Evolutionary conservation across 805 yeast genomes (phyloP), one percentile per base, ranked within the genome.

Genomic region (Pichia rugopelliculosa): DNA sequence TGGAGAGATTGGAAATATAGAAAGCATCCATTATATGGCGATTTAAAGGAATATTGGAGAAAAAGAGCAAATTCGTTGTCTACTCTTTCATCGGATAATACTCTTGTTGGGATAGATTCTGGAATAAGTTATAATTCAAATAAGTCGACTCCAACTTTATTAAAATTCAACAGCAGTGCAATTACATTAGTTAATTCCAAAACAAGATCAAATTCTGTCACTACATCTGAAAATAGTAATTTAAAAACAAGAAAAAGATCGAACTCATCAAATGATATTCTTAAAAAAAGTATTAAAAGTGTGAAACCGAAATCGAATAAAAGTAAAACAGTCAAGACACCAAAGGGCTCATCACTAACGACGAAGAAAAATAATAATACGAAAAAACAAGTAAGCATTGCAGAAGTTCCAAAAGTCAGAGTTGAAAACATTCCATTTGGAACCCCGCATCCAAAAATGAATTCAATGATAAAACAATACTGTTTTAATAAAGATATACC

Each of bases 1-100:
- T 88, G 96, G 96, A 74, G 96, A 60, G 96, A 88, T 62, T 88
- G 96, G 95, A 84, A 87, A 58, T 82, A 75, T 57, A 74, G 87
- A 52, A 76, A 75, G 44, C 89, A 84, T 63, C 87, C 91, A 1
- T 61, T 85, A 33, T 83, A 82, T 58, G 64, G 67, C 0, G 44
- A 45, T 44, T 18, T 44, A 4, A 41, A 46, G 22, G 27, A 17
- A 26, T 15, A 17, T n/a, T 37, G 41, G 36, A 44, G 39, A 44
- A 50, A 36, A 39, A 53, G 42, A n/a, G 39, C 47, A 8, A 42
- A 36, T 34, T 40, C 50, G 0, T 21, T 33, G 1, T 49, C 54
- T 1, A 42, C 54, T 1, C 18, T 42, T 9, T n/a, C 43, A 21
- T 39, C 48, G 7, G 22, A 5, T 7, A 12, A 20, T 6, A 20